Conservation (phyloP, 495 filamentous ascomycete genomes). For the Hyaloscypha variabilis region DNA sequence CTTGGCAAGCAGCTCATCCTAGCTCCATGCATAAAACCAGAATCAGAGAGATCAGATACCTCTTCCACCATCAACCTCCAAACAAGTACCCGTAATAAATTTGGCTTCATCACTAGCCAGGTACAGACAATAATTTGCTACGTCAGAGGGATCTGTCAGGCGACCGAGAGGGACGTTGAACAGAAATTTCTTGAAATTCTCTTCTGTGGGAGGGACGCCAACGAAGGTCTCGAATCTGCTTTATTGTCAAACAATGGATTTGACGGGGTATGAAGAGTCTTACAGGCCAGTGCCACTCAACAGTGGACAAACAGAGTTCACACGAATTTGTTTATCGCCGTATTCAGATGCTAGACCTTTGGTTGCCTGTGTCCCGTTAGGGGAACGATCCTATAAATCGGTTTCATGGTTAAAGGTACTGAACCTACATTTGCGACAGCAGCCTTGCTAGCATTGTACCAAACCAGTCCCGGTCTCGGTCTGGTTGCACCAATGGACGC, state of each 20-base stretch:
- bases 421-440: constrained; percentile 60
- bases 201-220: constrained; percentile 66
- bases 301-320: constrained; percentile 65
- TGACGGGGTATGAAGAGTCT: constrained; percentile 1
- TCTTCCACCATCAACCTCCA: constrained; percentile 62
- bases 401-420: background rate
- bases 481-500: constrained; percentile 64
- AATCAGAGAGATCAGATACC: constrained; percentile 21
- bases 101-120: constrained; percentile 67
- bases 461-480: constrained; percentile 67
- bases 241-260: background rate
- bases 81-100: constrained; percentile 70
- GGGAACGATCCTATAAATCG: background rate
- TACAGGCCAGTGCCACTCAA: constrained; percentile 62
- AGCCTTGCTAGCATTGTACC: constrained; percentile 72
- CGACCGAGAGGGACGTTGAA: constrained; percentile 67
- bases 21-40: background rate
- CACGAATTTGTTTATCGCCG: constrained; percentile 64
- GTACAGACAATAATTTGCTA: constrained; percentile 68
- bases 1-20: background rate
- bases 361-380: constrained; percentile 44
- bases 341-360: constrained; percentile 72
- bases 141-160: constrained; percentile 63
- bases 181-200: constrained; percentile 69
- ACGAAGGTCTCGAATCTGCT: constrained; percentile 61